Base-by-base conservation (phyloP, 2,329 filamentous ascomycete genomes). In the Coniochaeta ligniaria region DNA sequence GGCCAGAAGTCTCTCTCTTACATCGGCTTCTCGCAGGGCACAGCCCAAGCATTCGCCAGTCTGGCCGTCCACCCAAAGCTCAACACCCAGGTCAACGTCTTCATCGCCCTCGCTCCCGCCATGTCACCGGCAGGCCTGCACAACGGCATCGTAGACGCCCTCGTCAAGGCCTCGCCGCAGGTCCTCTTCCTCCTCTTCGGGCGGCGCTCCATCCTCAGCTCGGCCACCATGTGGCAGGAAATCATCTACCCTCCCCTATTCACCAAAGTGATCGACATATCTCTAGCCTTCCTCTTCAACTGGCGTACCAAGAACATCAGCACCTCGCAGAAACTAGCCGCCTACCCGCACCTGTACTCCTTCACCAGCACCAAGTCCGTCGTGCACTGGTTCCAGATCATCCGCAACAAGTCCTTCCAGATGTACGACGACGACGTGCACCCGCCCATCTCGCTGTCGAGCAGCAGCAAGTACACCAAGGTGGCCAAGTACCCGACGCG, bases 341-440 rank as follows among this genome's bases (percentile, higher is more conserved):
- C 92, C 1, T 99, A 99, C 72, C 89, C 94, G 11, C 95, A 99
- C 76, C 78, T 99, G 0, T 99, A 96, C 77, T 97, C 93, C 0
- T 98, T 94, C 73, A 97, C 94, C 0, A 96, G 91, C 72, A 96
- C 92, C 61, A 99, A 99, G 76, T 93, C 89, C 22, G 92, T 99
- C 9, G 95, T 99, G 0, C 95, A 99, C 72, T 99, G 95, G 95
- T 99, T 99, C 73, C 95, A 99, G 72, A 97, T 99, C 71, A 99
- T 99, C 68, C 89, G 95, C 65, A 97, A 94, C 69, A 91, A 92
- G 68, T 92, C 87, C 28, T 98, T 99, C 74, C 95, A 99, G 74
- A 97, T 99, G 91, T 98, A 93, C 73, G 95, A 99, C 71, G 95
- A 99, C 71, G 94, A 98, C 68, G 84, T 95, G 0, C 90, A 92